Conservation (phyloP, 2,329 filamentous ascomycete species). For the Fusarium subglutinans region DNA sequence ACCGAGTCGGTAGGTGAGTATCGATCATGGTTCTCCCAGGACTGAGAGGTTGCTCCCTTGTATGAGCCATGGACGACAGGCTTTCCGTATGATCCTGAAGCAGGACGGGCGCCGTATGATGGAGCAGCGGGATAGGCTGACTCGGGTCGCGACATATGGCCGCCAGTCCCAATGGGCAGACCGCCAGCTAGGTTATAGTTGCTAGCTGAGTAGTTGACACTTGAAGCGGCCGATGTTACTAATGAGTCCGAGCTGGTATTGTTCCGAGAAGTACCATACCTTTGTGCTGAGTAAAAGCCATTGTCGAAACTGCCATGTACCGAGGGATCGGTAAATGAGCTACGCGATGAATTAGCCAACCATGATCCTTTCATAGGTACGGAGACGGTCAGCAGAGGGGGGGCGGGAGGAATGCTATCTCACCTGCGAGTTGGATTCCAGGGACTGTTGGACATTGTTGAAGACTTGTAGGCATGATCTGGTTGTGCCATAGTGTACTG, state of each 20-base stretch:
- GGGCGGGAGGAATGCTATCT: constrained; percentile 43
- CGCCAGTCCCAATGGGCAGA: constrained; percentile 45
- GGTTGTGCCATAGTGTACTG: constrained; percentile 57
- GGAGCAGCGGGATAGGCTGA: constrained; percentile 51
- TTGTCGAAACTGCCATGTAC: constrained; percentile 50
- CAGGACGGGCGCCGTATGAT: constrained; percentile 54
- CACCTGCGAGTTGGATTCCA: constrained; percentile 65
- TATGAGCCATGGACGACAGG: constrained; percentile 49
- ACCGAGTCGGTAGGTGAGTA: constrained; percentile 68
- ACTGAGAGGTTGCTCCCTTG: constrained; percentile 52
- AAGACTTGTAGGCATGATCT: constrained; percentile 58
- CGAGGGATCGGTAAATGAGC: constrained; percentile 46
- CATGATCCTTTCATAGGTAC: neutral
- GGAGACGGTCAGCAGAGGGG: constrained; percentile 5
- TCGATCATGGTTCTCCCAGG: constrained; percentile 59
- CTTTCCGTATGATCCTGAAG: constrained; percentile 52
- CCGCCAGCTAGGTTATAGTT: constrained; percentile 44
- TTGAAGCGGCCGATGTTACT: constrained; percentile 52
- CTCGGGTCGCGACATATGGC: constrained; percentile 52
- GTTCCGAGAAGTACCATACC: constrained; percentile 47
- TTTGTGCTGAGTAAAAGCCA: constrained; percentile 50
- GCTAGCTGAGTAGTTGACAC: constrained; percentile 54
- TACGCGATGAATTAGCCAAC: constrained; percentile 42
- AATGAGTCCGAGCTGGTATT: constrained; percentile 28
- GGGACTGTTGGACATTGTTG: constrained; percentile 57